Evolutionary conservation across 371 early-diverging fungal species (phyloP).

Genomic region (Mortierella sp.): DNA sequence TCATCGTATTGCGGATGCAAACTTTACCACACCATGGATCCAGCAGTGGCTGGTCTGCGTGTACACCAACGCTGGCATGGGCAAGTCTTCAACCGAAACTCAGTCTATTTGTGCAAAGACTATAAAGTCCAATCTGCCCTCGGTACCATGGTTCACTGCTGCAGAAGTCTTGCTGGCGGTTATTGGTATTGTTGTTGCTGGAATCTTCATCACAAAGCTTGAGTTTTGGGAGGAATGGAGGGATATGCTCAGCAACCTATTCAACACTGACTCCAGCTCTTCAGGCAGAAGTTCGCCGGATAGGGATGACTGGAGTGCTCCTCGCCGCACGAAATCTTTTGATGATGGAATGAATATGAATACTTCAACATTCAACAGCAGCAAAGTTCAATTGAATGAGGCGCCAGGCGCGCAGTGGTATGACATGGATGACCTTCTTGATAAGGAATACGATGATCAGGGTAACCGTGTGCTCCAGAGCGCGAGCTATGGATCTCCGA

Average conservation of each 20-base stretch:
- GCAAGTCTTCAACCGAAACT: constrained; percentile 25
- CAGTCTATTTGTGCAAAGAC: constrained; percentile 29
- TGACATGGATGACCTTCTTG: constrained; percentile 52
- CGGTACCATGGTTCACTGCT: constrained; percentile 43
- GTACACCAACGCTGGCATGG: background rate
- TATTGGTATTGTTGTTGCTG: constrained; percentile 33
- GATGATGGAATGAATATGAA: constrained; percentile 6
- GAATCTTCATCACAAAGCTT: constrained; percentile 38
- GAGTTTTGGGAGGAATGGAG: constrained; percentile 56
- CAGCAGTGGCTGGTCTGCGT: constrained; percentile 23
- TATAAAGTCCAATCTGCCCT: constrained; percentile 15
- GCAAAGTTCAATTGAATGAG: constrained; percentile 13
- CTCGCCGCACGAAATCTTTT: background rate
- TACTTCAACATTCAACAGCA: constrained; percentile 5
- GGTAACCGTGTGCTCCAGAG: constrained; percentile 15
- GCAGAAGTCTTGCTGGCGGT: constrained; percentile 45
- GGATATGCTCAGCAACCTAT: constrained; percentile 26
- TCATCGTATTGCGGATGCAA: constrained; percentile 21
- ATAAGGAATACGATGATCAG: constrained; percentile 37
- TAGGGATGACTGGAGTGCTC: background rate
- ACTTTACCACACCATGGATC: constrained; percentile 15
- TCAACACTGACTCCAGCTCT: constrained; percentile 20
- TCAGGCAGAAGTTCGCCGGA: constrained; percentile 34
- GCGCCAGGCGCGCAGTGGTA: constrained; percentile 43
- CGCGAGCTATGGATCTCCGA: constrained; percentile 19